Evolutionary conservation across 2,329 filamentous ascomycete species (phyloP).

Genomic region (Trichoderma sp.): DNA sequence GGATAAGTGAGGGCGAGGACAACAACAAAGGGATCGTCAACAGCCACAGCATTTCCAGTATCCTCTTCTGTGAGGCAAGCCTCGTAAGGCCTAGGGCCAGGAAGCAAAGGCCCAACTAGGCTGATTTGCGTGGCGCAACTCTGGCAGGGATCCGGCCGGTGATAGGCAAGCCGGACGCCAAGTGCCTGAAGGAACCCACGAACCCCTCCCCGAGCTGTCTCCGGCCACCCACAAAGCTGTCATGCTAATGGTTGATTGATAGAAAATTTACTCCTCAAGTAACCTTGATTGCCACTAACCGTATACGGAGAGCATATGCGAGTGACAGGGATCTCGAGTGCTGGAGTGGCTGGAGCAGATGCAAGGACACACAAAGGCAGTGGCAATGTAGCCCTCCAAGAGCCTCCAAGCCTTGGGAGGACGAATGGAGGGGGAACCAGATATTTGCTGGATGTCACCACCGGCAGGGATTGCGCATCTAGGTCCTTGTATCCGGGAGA

Average conservation of each 20-base stretch:
- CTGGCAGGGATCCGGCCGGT: constrained; percentile 4
- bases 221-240: neutral
- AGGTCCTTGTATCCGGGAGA: neutral
- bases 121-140: constrained; percentile 3
- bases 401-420: neutral
- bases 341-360: neutral
- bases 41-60: neutral
- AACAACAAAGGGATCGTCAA: neutral
- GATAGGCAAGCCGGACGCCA: neutral
- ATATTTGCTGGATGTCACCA: neutral
- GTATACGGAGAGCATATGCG: neutral
- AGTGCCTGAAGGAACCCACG: constrained; percentile 9
- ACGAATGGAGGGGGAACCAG: constrained; percentile 1
- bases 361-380: neutral
- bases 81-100: neutral
- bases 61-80: neutral
- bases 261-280: constrained; percentile 1
- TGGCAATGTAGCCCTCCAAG: constrained; percentile 9
- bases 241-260: constrained; percentile 6
- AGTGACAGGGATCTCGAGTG: neutral
- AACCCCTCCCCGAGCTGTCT: neutral
- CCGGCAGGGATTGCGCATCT: constrained; percentile 1
- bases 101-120: neutral
- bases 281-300: neutral
- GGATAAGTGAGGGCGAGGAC: neutral